Evolutionary conservation across 164 flowering plant species (phyloP).

Genomic region (Sextonia rubra): DNA sequence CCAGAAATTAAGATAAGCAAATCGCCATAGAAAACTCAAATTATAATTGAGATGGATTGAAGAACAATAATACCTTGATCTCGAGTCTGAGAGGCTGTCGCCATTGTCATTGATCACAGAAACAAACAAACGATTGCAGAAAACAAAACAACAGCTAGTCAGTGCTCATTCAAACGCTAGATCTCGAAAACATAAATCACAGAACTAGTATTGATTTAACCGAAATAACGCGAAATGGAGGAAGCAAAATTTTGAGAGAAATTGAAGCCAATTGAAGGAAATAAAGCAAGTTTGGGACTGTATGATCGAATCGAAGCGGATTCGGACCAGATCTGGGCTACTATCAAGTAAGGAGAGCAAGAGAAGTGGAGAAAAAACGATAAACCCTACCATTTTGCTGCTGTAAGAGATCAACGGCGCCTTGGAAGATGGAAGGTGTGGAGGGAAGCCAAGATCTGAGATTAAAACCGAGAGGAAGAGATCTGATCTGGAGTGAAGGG

Average conservation of each 20-base stretch:
- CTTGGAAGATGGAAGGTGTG: not conserved
- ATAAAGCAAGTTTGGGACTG: not conserved
- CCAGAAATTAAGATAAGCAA: constrained; percentile 18
- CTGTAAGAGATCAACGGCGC: not conserved
- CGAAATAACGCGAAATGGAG: not conserved
- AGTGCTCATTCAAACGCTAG: not conserved
- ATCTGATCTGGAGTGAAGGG: not conserved
- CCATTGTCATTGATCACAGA: not conserved
- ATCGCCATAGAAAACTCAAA: not conserved
- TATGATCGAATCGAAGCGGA: constrained; percentile 1
- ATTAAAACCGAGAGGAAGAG: not conserved
- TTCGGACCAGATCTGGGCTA: not conserved
- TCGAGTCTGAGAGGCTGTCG: constrained; percentile 88
- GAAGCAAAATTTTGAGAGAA: not conserved
- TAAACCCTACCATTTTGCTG: constrained; percentile 3
- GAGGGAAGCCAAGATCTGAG: not conserved
- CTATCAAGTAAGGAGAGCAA: not conserved
- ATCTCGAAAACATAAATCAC: not conserved
- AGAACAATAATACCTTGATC: constrained; percentile 61
- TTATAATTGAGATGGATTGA: not conserved
- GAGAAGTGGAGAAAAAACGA: not conserved
- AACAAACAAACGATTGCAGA: not conserved
- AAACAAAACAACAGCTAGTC: not conserved
- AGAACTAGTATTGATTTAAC: not conserved
- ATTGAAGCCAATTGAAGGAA: not conserved